Conservation (phyloP, 2,329 filamentous ascomycete genomes). For the Trichoderma cornu-damae region DNA sequence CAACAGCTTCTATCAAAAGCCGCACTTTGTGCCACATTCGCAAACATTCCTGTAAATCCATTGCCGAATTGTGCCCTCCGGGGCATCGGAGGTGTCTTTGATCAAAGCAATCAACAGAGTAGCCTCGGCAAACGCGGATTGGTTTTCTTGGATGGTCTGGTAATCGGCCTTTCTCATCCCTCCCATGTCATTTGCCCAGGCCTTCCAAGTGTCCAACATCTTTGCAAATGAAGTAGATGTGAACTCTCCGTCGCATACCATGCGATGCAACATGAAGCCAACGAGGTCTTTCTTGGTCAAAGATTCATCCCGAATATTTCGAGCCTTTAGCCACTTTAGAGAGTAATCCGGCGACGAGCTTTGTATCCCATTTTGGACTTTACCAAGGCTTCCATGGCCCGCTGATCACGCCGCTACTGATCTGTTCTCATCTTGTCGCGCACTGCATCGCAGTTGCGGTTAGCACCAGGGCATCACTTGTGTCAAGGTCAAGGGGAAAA, state of each 20-base stretch:
- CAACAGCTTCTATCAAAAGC: conserved; percentile 37
- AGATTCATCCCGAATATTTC: conserved; percentile 25
- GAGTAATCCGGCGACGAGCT: conserved; percentile 42
- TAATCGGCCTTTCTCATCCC: conserved; percentile 48
- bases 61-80: conserved; percentile 45
- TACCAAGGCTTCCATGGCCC: conserved; percentile 47
- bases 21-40: conserved; percentile 50
- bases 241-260: conserved; percentile 47
- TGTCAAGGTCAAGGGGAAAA: not conserved
- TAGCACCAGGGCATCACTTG: not conserved
- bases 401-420: conserved; percentile 41
- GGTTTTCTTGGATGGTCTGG: conserved; percentile 35
- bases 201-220: conserved; percentile 49
- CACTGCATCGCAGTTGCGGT: conserved; percentile 30
- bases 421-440: conserved; percentile 38
- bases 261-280: conserved; percentile 46
- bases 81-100: conserved; percentile 40
- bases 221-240: conserved; percentile 36
- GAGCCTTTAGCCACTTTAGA: conserved; percentile 41
- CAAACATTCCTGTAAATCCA: conserved; percentile 52
- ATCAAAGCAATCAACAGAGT: conserved; percentile 46
- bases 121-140: conserved; percentile 43
- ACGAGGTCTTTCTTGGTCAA: conserved; percentile 38
- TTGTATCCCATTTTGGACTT: conserved; percentile 49
- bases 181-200: conserved; percentile 51